These are phyloP conservation scores for Kalmusia sp. DNA, from an alignment of 2,329 filamentous ascomycete species.

Conservation along the genomic window DNA sequence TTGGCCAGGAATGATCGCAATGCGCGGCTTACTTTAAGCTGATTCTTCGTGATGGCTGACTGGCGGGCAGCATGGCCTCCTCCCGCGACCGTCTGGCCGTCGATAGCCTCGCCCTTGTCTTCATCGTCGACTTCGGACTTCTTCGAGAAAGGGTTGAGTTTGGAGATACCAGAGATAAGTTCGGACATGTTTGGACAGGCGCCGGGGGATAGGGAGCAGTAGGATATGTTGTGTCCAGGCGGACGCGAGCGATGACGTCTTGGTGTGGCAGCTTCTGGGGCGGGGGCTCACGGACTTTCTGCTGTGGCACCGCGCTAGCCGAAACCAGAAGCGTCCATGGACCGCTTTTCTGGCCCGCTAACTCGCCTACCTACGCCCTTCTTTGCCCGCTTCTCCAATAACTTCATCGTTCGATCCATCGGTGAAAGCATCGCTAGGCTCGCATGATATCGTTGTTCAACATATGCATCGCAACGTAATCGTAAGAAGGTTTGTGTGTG, in stretches of 20 bases:
- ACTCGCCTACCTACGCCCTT: not conserved
- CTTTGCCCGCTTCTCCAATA: not conserved
- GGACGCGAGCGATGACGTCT: constrained; percentile 2
- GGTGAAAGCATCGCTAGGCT: not conserved
- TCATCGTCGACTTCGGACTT: constrained; percentile 48
- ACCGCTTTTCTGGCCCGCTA: not conserved
- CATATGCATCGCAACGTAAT: no score
- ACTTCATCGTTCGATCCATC: not conserved
- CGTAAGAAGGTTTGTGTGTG: no score
- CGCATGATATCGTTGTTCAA: no score
- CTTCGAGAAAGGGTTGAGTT: constrained; percentile 42
- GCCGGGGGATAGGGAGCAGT: constrained; percentile 3
- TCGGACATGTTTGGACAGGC: constrained; percentile 33
- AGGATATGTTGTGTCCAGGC: not conserved
- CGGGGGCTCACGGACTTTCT: no score
- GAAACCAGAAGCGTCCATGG: not conserved
- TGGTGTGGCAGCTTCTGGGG: not conserved
- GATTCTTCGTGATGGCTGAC: constrained; percentile 58
- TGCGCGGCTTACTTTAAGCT: constrained; percentile 66
- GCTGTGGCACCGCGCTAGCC: not conserved
- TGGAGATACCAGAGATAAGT: constrained; percentile 41
- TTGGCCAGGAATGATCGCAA: constrained; percentile 63
- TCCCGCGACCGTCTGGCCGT: constrained; percentile 59
- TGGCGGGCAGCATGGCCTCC: constrained; percentile 63
- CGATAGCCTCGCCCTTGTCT: constrained; percentile 64